These are phyloP conservation scores for Heterobasidion occidentale DNA, from an alignment of 1,284 basidiomycete species.

Conservation along the genomic window DNA sequence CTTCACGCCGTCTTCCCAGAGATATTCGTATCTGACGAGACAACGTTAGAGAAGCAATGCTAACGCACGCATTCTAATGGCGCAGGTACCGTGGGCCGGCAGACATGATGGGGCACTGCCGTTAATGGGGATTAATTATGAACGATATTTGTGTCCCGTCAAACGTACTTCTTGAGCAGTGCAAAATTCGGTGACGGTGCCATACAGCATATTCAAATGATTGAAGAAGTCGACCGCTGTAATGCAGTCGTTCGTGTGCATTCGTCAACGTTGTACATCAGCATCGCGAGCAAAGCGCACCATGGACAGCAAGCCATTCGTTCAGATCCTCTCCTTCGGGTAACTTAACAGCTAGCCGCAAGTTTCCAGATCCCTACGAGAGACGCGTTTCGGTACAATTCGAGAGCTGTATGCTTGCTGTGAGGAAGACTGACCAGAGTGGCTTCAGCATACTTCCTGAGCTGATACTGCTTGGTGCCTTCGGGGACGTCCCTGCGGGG, in stretches of 20 bases:
- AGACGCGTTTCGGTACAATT: neutral
- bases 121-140: neutral
- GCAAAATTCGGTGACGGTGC: conserved; percentile 94
- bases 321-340: conserved; percentile 94
- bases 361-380: conserved; percentile 85
- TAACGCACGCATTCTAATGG: neutral
- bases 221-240: conserved; percentile 94
- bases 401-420: neutral
- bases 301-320: conserved; percentile 96
- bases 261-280: neutral
- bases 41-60: neutral
- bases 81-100: conserved; percentile 79
- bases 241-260: neutral
- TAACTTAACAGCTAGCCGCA: conserved; percentile 82
- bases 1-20: conserved; percentile 94
- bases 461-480: conserved; percentile 94
- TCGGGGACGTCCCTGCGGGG: conserved; percentile 92
- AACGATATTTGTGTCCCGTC: too few relatives aligned
- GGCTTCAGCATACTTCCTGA: conserved; percentile 95
- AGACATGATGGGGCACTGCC: conserved; percentile 97
- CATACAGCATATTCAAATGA: conserved; percentile 94
- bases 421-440: conserved; percentile 61
- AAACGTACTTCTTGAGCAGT: conserved; percentile 76
- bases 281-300: conserved; percentile 36
- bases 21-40: conserved; percentile 80